phyloP scores from a whole-genome alignment of 345 rosid species.

The Heritiera fomes region DNA sequence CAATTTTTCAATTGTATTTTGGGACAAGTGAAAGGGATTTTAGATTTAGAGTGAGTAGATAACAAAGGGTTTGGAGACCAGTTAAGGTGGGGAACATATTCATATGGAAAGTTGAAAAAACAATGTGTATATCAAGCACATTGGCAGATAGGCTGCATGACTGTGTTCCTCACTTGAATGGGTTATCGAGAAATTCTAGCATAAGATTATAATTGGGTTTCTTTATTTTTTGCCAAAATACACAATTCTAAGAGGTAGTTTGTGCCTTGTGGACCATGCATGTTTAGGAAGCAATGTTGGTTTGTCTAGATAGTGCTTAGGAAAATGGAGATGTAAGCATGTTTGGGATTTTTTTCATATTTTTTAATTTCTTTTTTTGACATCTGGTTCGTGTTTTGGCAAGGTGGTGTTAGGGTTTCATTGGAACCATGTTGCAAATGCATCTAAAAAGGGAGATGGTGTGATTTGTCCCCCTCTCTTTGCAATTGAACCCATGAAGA shows the following conservation, averaged over 20 bases:
- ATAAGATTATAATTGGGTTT: neutral
- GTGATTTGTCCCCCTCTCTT: slow-evolving; percentile 33
- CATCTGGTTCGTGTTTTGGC: slow-evolving; percentile 15
- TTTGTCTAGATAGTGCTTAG: slow-evolving; percentile 44
- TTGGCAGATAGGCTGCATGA: slow-evolving; percentile 40
- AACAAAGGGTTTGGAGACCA: slow-evolving; percentile 38
- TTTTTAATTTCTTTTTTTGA: neutral
- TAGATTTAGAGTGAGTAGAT: slow-evolving; percentile 19
- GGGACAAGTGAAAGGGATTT: slow-evolving; percentile 19
- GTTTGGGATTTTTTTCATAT: neutral
- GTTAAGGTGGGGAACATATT: slow-evolving; percentile 74
- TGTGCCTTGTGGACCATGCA: slow-evolving; percentile 39
- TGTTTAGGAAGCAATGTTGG: slow-evolving; percentile 30
- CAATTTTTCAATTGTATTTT: neutral
- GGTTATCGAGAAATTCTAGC: slow-evolving; percentile 22
- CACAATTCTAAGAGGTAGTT: slow-evolving; percentile 29
- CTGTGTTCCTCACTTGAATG: slow-evolving; percentile 40
- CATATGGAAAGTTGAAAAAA: slow-evolving; percentile 54
- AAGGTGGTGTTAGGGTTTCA: slow-evolving; percentile 27
- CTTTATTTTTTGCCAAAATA: slow-evolving; percentile 30
- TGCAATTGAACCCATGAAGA: slow-evolving; percentile 33
- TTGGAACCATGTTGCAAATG: slow-evolving; percentile 36
- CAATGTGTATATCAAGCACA: neutral
- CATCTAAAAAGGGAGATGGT: slow-evolving; percentile 43
- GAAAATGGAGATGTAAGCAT: slow-evolving; percentile 25